Evolutionary conservation across 495 filamentous ascomycete genomes (phyloP).

Genomic region (Glarea lozoyensis): DNA sequence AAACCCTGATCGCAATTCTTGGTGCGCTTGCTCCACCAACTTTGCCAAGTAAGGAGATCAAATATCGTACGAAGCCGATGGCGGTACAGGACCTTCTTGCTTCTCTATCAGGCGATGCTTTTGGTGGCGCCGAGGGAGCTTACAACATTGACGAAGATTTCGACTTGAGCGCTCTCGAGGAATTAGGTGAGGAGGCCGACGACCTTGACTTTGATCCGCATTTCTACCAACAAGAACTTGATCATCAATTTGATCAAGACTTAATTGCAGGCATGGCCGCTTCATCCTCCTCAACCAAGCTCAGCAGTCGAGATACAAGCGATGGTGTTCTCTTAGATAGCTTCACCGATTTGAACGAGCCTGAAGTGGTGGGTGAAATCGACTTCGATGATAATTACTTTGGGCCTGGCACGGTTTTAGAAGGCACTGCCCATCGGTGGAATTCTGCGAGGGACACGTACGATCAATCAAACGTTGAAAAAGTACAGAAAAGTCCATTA

Average conservation of each 20-base stretch:
- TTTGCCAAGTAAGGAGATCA: constrained; percentile 67
- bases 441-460: constrained; percentile 67
- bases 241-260: constrained; percentile 20
- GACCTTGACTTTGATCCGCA: constrained; percentile 20
- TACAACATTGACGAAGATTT: constrained; percentile 52
- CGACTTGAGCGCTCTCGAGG: constrained; percentile 14
- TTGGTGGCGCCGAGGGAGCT: constrained; percentile 46
- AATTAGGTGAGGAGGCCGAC: constrained; percentile 4
- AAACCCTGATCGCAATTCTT: constrained; percentile 74
- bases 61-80: constrained; percentile 81
- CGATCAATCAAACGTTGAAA: constrained; percentile 51
- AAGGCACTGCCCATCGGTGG: constrained; percentile 69
- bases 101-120: constrained; percentile 80
- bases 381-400: constrained; percentile 79
- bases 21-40: constrained; percentile 77
- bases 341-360: constrained; percentile 48
- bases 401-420: constrained; percentile 46
- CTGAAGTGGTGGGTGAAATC: constrained; percentile 33
- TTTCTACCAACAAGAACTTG: constrained; percentile 15
- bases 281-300: constrained; percentile 23
- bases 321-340: constrained; percentile 55
- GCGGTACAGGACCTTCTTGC: constrained; percentile 82
- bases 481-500: constrained; percentile 61
- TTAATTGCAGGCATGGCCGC: constrained; percentile 38
- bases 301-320: constrained; percentile 33